Percentiles rank a stretch among this genome's conserved stretches.
Conservation (phyloP, 768 basidiomycete species). For the Pisolithus marmoratus region DNA sequence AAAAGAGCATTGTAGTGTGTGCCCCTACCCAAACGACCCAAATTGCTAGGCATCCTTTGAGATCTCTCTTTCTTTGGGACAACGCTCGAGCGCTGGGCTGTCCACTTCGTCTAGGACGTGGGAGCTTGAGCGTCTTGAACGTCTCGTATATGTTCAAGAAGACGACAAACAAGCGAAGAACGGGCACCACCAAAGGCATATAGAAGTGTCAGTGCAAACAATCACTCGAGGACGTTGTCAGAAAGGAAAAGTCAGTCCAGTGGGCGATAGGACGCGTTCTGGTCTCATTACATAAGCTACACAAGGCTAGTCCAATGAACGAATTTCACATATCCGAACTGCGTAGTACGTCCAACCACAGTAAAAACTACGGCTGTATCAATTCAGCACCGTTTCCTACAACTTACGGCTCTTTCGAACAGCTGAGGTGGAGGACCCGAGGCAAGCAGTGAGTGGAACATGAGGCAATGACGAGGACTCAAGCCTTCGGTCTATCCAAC, state of each 20-base stretch:
- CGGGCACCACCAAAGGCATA: conserved; percentile 67
- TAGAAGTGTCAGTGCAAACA: conserved; percentile 5
- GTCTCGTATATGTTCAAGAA: conserved; percentile 80
- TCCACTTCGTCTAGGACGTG: conserved; percentile 49
- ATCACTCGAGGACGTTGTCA: conserved; percentile 5
- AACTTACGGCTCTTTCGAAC: too few species aligned
- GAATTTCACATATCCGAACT: too few species aligned
- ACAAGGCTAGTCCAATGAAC: too few species aligned
- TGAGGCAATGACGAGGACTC: not conserved
- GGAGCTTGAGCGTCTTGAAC: conserved; percentile 74
- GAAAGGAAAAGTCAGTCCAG: conserved; percentile 1
- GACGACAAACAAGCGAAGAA: conserved; percentile 63
- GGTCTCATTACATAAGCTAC: too few species aligned
- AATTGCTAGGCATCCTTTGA: conserved; percentile 79
- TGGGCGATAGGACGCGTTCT: not conserved
- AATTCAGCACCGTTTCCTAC: too few species aligned
- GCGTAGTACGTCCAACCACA: too few species aligned
- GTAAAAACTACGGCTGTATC: too few species aligned
- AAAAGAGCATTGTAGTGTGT: conserved; percentile 3
- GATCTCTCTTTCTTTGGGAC: conserved; percentile 73
- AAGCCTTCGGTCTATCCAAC: not conserved
- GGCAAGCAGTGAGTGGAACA: not conserved
- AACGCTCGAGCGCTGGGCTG: conserved; percentile 61
- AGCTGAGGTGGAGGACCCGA: too few species aligned
- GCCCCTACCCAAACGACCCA: conserved; percentile 78